Evolutionary conservation across 2,329 filamentous ascomycete species (phyloP), one percentile per base, ranked within the genome.

Genomic region (Exophiala calicioides): DNA sequence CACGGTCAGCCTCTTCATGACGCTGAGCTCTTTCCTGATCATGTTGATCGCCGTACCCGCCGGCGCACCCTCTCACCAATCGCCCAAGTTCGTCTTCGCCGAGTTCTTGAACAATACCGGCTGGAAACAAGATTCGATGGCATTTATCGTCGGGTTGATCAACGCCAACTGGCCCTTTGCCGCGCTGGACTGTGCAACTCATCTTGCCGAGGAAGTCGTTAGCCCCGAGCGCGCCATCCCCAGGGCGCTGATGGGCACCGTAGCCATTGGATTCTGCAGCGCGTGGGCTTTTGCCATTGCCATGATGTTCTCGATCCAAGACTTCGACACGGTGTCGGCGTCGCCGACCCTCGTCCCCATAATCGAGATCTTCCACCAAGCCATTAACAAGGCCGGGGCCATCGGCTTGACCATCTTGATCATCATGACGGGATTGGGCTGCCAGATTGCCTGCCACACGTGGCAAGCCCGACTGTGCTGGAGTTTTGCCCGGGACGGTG

Each of bases 381-480:
- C 39, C 45, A 5, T 26, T 20, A 27, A 32, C 39, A 12, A 44
- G 31, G 32, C 30, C 23, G 4, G 29, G 24, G 23, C 13, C 39
- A 21, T 15, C 20, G 40, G 20, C 3, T 61, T 77, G 9, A 71
- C 74, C 51, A 59, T 60, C 0, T 56, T 76, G 37, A 66, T 77
- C 49, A 65, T 76, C 19, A 65, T 67, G 4, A 75, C 74, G 0
- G 72, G 72, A 2, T 57, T 74, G 38, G 70, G 72, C 8, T 75
- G 72, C 50, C 59, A 71, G 39, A 65, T 75, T 32, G 69, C 73
- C 3, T 68, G 65, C 44, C 75, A 77, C 46, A 76, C 74, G 4
- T 77, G 73, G 70, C 72, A 77, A 56, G 70, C 69, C 24, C 65
- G 75, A 1, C 62, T 77, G 3, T 75, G 75, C 29, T 65, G 55